Base-by-base conservation (phyloP, 2,329 filamentous ascomycete species). In the Fusarium sp. region DNA sequence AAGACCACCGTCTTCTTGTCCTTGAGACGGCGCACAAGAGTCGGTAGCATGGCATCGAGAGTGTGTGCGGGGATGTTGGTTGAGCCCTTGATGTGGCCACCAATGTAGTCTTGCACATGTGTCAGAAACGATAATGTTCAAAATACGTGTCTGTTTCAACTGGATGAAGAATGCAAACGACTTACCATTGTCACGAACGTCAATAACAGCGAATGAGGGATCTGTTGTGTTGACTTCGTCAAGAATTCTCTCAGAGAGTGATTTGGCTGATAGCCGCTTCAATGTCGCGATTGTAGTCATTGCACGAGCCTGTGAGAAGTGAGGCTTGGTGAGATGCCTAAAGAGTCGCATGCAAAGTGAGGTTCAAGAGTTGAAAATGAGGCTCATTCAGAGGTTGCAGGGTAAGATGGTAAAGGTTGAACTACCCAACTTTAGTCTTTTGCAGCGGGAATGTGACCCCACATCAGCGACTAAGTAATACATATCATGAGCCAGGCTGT, bases 1-100 rank as follows among this genome's bases (percentile, higher is more conserved):
- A 99, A 99, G 1, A 99, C 86, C 13, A 99, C 92, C 10, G 84
- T 89, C 52, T 95, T 86, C 75, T 92, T 93, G 71, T 89, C 87
- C 64, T 86, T 80, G 43, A 97, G 84, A 38, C 84, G 87, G 53
- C 92, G 87, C 11, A 96, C 82, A n/a, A 99, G 85, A 62, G 93
- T 91, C 1, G 93, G 90, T 75, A 95, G 86, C 66, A 84, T 86
- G 72, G 85, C 84, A 69, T 96, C 91, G 44, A 98, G 84, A 15
- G 86, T 85, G 41, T 78, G 78, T 46, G 85, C 90, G 1, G 95
- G 93, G 11, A 92, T 83, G 81, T 97, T 91, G 47, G 83, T 85
- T 31, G 88, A 90, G 56, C 87, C 86, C 57, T 82, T 82, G 76
- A 98, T 97, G 77, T 97, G 93, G 29, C 94, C 94, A 66, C 94